Conservation (phyloP, 116 monocot genomes). For the Zostera marina region DNA sequence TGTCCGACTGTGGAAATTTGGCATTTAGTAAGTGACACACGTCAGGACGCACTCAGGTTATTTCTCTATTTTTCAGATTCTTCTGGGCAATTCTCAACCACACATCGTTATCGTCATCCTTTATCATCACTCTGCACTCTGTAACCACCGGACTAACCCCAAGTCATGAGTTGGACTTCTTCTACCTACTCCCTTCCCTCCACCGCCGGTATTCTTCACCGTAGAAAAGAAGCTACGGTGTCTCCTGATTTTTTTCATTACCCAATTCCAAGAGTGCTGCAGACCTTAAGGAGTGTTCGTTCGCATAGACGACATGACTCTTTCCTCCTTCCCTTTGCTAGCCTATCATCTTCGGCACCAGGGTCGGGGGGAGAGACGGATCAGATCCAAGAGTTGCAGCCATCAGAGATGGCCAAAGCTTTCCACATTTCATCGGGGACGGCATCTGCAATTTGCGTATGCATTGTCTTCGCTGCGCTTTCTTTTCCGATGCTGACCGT, state of each 20-base stretch:
- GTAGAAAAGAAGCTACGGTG: not conserved
- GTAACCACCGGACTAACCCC: too few relatives aligned
- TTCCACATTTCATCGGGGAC: slow-evolving; percentile 62
- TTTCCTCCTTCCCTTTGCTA: slow-evolving; percentile 6
- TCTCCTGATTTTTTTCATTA: not conserved
- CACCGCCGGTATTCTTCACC: not conserved
- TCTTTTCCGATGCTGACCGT: slow-evolving; percentile 45
- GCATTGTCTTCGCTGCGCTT: slow-evolving; percentile 63
- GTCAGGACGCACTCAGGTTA: not conserved
- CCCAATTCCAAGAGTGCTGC: not conserved
- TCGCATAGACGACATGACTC: too few relatives aligned
- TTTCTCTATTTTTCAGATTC: not conserved
- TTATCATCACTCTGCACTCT: too few relatives aligned
- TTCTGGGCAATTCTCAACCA: not conserved
- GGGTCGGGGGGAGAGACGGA: not conserved
- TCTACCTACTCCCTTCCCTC: not conserved
- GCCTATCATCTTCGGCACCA: slow-evolving; percentile 6
- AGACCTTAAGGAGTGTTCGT: too few relatives aligned
- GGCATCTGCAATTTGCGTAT: slow-evolving; percentile 40
- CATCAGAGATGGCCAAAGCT: slow-evolving; percentile 62
- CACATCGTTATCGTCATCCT: not conserved
- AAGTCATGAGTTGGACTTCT: not conserved
- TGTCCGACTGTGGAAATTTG: slow-evolving; percentile 68
- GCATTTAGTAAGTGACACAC: not conserved
- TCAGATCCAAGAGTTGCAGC: slow-evolving; percentile 7